Percentiles rank a stretch among this genome's conserved stretches.
Conservation (phyloP, 164 flowering plant species). For the Akebia trifoliata region DNA sequence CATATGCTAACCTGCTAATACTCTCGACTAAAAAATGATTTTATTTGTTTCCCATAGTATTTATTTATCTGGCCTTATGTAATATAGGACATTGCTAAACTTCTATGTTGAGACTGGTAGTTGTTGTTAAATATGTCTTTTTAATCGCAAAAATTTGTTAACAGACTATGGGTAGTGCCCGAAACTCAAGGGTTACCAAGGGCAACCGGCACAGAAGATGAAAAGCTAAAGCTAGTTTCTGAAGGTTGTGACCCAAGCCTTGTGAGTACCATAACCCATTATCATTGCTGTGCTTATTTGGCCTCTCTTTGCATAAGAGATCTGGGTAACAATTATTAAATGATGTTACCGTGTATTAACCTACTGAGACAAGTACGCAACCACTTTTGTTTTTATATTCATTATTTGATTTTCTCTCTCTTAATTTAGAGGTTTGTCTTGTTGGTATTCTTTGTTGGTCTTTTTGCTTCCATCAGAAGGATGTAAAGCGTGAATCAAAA, state of each 20-base stretch:
- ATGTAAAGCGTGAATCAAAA: conserved; percentile 36
- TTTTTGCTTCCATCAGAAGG: conserved; percentile 27
- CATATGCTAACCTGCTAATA: no score
- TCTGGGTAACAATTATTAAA: background rate
- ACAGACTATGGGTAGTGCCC: conserved; percentile 81
- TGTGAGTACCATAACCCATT: conserved; percentile 42
- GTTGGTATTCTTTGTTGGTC: background rate
- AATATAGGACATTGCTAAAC: background rate
- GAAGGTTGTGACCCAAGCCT: conserved; percentile 58
- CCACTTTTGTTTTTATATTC: background rate
- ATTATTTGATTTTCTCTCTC: background rate
- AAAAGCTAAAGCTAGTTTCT: conserved; percentile 51
- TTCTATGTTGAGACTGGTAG: background rate
- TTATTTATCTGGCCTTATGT: no score
- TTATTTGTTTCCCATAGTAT: no score
- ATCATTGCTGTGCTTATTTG: background rate
- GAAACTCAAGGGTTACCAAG: conserved; percentile 54
- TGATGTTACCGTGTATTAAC: background rate
- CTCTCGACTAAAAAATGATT: no score
- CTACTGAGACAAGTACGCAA: background rate
- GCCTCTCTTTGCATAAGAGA: background rate
- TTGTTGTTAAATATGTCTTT: background rate
- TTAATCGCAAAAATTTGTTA: background rate
- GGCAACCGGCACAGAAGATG: conserved; percentile 37
- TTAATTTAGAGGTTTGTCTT: background rate